Conservation (phyloP, 108 stramenopile genomes). For the Halocafeteria seosinensis region DNA sequence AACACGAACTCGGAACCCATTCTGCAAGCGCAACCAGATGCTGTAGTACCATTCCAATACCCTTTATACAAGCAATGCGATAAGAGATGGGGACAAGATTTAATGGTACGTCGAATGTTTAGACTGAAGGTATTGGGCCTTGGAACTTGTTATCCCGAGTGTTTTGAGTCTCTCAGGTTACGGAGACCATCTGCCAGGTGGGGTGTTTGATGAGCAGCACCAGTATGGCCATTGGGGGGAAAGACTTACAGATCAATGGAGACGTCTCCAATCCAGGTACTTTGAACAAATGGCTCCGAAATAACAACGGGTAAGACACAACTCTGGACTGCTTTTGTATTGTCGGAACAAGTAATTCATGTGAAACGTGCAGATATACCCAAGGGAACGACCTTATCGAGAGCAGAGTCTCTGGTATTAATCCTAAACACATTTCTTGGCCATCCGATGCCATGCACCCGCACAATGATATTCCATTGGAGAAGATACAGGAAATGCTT, state of each 20-base stretch:
- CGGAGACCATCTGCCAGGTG: constrained; percentile 12
- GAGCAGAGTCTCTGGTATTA: constrained; percentile 1
- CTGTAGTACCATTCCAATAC: constrained; percentile 1
- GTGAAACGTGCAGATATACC: too few species aligned
- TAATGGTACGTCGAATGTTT: too few species aligned
- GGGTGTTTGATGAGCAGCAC: constrained; percentile 19
- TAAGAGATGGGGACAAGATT: constrained; percentile 8
- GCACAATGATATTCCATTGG: constrained; percentile 2
- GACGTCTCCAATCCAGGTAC: constrained; percentile 1
- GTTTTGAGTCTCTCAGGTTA: too few species aligned
- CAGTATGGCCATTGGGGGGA: constrained; percentile 10
- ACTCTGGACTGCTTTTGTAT: too few species aligned
- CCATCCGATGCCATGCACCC: constrained; percentile 12
- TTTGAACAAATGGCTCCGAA: constrained; percentile 9
- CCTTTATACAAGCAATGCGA: constrained; percentile 14
- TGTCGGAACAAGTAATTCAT: too few species aligned
- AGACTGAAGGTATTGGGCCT: too few species aligned
- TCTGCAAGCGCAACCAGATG: background rate
- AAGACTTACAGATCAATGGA: background rate
- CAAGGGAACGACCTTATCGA: constrained; percentile 9
- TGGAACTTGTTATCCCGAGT: too few species aligned
- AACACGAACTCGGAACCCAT: background rate
- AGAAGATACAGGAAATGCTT: background rate
- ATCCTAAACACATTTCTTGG: constrained; percentile 8
- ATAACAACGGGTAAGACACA: constrained; percentile 7